phyloP scores from a whole-genome alignment of 1,139 yeast species.

The Arxiozyma heterogenica region DNA sequence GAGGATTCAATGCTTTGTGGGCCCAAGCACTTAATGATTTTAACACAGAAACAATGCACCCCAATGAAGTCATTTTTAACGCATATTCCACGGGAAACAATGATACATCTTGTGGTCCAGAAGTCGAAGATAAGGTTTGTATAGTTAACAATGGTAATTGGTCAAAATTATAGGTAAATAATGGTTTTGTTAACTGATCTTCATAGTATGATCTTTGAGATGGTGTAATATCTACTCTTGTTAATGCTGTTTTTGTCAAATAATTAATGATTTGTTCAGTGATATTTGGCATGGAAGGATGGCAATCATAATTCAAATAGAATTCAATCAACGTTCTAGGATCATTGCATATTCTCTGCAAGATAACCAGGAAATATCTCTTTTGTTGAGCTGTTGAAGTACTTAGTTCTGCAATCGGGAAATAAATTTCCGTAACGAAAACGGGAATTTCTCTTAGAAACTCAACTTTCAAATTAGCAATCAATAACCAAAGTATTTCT shows the following conservation, averaged over 20 bases:
- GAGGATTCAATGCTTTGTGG: constrained; percentile 52
- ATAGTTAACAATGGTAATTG: constrained; percentile 71
- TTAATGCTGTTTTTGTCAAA: constrained; percentile 61
- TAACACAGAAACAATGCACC: constrained; percentile 73
- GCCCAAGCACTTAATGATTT: constrained; percentile 84
- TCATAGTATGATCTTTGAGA: constrained; percentile 58
- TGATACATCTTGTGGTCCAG: constrained; percentile 43
- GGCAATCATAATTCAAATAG: constrained; percentile 93
- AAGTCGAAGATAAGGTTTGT: constrained; percentile 50
- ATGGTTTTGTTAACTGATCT: constrained; percentile 50
- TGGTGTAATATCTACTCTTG: constrained; percentile 62
- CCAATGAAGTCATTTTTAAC: constrained; percentile 70
- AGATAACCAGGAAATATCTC: constrained; percentile 67
- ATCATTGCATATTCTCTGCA: constrained; percentile 75
- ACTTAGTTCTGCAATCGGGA: constrained; percentile 87
- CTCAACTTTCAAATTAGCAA: constrained; percentile 74
- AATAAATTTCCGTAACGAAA: constrained; percentile 83
- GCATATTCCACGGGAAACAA: constrained; percentile 73
- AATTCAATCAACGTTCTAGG: constrained; percentile 88
- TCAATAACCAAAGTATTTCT: constrained; percentile 86
- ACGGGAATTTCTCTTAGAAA: constrained; percentile 92
- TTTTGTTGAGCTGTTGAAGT: constrained; percentile 90
- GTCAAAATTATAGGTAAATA: constrained; percentile 66
- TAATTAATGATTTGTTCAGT: constrained; percentile 77
- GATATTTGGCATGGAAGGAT: constrained; percentile 69